Conservation (phyloP, 129 eudicot species). For the Centrapalus pauciflorus region DNA sequence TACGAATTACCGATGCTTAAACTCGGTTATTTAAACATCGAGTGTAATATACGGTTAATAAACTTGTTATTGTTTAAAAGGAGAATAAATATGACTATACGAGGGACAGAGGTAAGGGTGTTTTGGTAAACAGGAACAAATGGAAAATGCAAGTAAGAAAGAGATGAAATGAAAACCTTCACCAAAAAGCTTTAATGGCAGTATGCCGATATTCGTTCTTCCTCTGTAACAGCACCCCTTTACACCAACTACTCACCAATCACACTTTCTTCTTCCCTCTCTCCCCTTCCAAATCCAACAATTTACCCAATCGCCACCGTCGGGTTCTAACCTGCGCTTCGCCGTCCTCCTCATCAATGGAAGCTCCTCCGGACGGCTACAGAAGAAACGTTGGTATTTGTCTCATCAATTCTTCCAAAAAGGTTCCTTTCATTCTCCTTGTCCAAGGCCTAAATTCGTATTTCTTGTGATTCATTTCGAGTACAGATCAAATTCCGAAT, state of each 20-base stretch:
- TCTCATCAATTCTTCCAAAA: conserved; percentile 68
- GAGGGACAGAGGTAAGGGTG: neutral
- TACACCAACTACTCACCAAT: neutral
- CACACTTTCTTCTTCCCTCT: conserved; percentile 6
- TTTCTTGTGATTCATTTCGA: neutral
- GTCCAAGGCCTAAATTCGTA: neutral
- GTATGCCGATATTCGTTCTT: conserved; percentile 32
- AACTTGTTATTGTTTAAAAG: too few species aligned
- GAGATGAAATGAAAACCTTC: neutral
- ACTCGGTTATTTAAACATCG: too few species aligned
- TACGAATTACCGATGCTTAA: too few species aligned
- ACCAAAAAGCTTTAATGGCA: conserved; percentile 31
- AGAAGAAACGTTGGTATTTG: conserved; percentile 89
- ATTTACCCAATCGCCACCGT: conserved; percentile 14
- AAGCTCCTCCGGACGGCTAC: conserved; percentile 72
- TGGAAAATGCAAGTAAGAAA: neutral
- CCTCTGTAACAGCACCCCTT: conserved; percentile 17
- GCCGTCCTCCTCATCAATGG: conserved; percentile 53
- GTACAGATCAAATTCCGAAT: neutral
- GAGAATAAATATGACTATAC: too few species aligned
- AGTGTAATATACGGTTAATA: too few species aligned
- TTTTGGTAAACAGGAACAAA: neutral
- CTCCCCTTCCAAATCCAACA: conserved; percentile 24
- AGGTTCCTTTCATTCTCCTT: conserved; percentile 27
- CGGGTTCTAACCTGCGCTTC: conserved; percentile 12